Percentiles rank a stretch among this genome's conserved stretches.
phyloP scores from a whole-genome alignment of 2,329 filamentous ascomycete species.

The Camptophora hylomeconis region DNA sequence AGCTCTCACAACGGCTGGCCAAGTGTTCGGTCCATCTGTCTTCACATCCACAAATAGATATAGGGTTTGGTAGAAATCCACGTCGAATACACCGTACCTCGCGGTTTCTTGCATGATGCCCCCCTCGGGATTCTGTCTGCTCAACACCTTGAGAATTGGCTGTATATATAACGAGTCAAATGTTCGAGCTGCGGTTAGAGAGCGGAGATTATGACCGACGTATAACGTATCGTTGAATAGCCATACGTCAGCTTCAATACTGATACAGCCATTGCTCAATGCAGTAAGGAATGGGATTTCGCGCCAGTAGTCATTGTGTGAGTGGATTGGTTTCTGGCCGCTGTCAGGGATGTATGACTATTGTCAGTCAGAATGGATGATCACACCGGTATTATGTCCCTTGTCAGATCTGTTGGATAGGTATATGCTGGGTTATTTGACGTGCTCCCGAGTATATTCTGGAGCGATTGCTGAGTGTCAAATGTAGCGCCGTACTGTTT shows the following conservation, averaged over 20 bases:
- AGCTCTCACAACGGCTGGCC: slow-evolving; percentile 41
- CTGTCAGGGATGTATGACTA: background rate
- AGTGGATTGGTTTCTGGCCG: slow-evolving; percentile 21
- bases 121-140: slow-evolving; percentile 42
- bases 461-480: slow-evolving; percentile 7
- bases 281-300: slow-evolving; percentile 27
- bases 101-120: slow-evolving; percentile 36
- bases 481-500: background rate
- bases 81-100: slow-evolving; percentile 50
- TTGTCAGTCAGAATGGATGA: background rate
- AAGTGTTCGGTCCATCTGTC: slow-evolving; percentile 43
- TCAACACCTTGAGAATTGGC: slow-evolving; percentile 43
- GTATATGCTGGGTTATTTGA: slow-evolving; percentile 13
- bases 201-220: slow-evolving; percentile 27
- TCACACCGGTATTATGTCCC: slow-evolving; percentile 24
- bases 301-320: slow-evolving; percentile 33
- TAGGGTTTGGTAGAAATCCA: slow-evolving; percentile 40
- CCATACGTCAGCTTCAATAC: slow-evolving; percentile 36
- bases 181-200: slow-evolving; percentile 25
- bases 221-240: slow-evolving; percentile 27
- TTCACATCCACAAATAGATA: slow-evolving; percentile 55
- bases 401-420: slow-evolving; percentile 26
- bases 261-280: slow-evolving; percentile 27
- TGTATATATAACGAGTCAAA: slow-evolving; percentile 29
- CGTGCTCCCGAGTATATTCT: slow-evolving; percentile 17